Evolutionary conservation across 371 early-diverging fungal genomes (phyloP).

Genomic region (Mortierella sp.): DNA sequence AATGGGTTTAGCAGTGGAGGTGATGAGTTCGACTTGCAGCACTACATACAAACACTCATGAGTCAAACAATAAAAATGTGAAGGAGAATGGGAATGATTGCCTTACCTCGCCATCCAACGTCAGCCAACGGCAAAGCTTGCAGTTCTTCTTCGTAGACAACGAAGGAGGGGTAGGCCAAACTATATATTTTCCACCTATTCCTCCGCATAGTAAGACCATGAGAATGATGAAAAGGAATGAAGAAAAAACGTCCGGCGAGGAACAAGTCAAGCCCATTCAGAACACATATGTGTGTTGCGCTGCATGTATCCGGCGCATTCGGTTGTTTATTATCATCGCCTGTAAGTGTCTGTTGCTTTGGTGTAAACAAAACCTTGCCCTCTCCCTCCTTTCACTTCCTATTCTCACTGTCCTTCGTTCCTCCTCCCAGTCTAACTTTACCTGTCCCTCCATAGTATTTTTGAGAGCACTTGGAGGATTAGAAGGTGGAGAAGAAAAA

Average conservation of each 20-base stretch:
- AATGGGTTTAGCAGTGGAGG: background rate
- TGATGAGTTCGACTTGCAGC: background rate
- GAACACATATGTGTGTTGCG: background rate
- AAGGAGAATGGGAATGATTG: background rate
- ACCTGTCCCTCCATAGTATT: background rate
- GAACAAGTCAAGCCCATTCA: background rate
- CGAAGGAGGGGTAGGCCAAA: background rate
- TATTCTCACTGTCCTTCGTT: background rate
- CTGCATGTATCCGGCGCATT: background rate
- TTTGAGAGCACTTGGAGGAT: background rate
- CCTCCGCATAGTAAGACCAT: background rate
- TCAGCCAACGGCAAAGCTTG: background rate
- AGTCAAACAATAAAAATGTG: background rate
- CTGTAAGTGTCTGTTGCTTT: background rate
- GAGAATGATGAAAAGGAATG: background rate
- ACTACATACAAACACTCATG: background rate
- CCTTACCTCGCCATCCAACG: background rate
- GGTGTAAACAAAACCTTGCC: conserved; percentile 2
- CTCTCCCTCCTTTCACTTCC: background rate
- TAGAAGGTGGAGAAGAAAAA: background rate
- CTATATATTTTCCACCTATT: background rate
- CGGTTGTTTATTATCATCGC: background rate
- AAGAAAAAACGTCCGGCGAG: background rate
- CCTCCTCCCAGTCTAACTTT: background rate
- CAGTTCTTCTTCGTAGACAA: background rate